Percentiles rank a stretch among this genome's conserved stretches.
Conservation (phyloP, 352 stramenopile genomes). For the Globisporangium cystogenes region DNA sequence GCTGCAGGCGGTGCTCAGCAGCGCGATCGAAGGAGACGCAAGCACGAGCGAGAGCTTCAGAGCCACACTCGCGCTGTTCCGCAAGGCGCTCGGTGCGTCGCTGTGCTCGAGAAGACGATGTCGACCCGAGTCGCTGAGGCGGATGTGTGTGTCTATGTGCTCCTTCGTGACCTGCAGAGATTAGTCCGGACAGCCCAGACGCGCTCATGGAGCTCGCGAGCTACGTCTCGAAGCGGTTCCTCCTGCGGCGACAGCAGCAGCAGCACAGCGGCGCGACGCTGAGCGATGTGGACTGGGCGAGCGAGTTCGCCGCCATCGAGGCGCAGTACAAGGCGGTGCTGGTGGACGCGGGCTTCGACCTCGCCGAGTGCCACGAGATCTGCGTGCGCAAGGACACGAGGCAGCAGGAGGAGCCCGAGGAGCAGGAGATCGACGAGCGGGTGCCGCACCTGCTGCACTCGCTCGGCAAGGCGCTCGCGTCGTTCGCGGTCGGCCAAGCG, state of each 20-base stretch:
- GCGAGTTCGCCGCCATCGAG: conserved; percentile 40
- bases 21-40: conserved; percentile 28
- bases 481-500: conserved; percentile 12
- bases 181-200: conserved; percentile 53
- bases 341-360: conserved; percentile 34
- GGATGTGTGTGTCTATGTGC: neutral
- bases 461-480: no score
- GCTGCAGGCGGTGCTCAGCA: conserved; percentile 55
- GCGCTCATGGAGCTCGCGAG: conserved; percentile 72
- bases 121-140: no score
- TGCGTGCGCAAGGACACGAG: conserved; percentile 54
- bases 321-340: conserved; percentile 33
- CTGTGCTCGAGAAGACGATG: no score
- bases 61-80: conserved; percentile 49
- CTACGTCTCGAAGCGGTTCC: conserved; percentile 47
- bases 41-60: conserved; percentile 25
- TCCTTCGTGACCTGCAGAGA: conserved; percentile 4
- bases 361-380: conserved; percentile 64
- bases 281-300: conserved; percentile 24
- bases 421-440: conserved; percentile 21
- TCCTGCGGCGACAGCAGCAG: conserved; percentile 15
- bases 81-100: conserved; percentile 35
- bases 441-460: no score
- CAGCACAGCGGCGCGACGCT: neutral
- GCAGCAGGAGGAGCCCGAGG: conserved; percentile 41